These are phyloP conservation scores for Wickerhamomyces kurtzmanii DNA, from an alignment of 805 yeast genomes.

Conservation along the genomic window DNA sequence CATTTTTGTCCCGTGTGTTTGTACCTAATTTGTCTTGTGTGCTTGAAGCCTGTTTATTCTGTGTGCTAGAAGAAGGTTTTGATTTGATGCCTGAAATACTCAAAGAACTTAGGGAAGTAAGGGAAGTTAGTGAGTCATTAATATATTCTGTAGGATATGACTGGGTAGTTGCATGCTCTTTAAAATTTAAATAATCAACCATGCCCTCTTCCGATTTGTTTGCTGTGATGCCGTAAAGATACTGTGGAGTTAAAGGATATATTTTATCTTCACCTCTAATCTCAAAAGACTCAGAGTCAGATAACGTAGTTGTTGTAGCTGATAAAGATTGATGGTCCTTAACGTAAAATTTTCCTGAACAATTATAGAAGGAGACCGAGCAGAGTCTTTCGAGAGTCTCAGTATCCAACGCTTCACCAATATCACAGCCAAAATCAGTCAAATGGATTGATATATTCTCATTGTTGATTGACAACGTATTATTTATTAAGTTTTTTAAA, in stretches of 20 bases:
- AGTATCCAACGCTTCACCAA: slow-evolving; percentile 49
- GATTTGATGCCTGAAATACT: too few species aligned
- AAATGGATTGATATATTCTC: slow-evolving; percentile 34
- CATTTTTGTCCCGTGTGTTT: slow-evolving; percentile 13
- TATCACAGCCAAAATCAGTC: slow-evolving; percentile 57
- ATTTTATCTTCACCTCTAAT: slow-evolving; percentile 28
- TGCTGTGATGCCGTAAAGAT: slow-evolving; percentile 34
- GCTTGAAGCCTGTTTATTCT: slow-evolving; percentile 7
- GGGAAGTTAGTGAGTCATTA: background rate
- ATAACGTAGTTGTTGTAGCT: slow-evolving; percentile 27
- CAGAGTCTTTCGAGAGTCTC: slow-evolving; percentile 28
- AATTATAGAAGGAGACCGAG: slow-evolving; percentile 20
- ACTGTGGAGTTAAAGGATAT: slow-evolving; percentile 64
- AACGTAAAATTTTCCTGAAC: slow-evolving; percentile 25
- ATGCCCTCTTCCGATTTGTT: slow-evolving; percentile 19
- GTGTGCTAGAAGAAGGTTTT: slow-evolving; percentile 2
- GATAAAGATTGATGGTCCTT: slow-evolving; percentile 25
- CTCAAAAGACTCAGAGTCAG: slow-evolving; percentile 46
- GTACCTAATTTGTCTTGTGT: slow-evolving; percentile 1
- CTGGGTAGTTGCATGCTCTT: slow-evolving; percentile 12
- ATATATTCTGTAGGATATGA: background rate
- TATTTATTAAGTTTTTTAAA: slow-evolving; percentile 29
- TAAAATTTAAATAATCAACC: slow-evolving; percentile 48
- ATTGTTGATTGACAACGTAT: slow-evolving; percentile 20
- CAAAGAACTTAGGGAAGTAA: too few species aligned